A percentile compares a stretch with the other conserved stretches of the same genome.
These are phyloP conservation scores for Wickerhamomyces tratensis DNA, from an alignment of 805 yeast species.

Conservation along the genomic window DNA sequence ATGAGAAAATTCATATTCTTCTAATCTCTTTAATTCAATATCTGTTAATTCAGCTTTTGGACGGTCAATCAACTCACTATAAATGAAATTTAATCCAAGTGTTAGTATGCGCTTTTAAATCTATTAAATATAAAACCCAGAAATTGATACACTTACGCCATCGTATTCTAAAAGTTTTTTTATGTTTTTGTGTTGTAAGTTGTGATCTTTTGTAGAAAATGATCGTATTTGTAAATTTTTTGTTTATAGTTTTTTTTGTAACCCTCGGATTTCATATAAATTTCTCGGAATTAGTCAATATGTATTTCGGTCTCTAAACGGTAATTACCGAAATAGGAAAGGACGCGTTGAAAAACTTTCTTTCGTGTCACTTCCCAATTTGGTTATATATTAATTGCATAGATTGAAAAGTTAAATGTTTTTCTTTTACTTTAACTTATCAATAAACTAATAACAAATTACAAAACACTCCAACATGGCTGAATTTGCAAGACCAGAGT, in stretches of 20 bases:
- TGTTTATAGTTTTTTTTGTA: background rate
- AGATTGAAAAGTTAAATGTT: background rate
- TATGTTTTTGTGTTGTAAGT: background rate
- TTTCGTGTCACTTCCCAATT: no score
- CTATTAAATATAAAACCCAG: background rate
- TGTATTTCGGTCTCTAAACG: no score
- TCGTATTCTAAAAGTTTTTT: background rate
- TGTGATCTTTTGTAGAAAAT: background rate
- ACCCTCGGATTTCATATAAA: no score
- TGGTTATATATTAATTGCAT: no score
- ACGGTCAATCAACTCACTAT: slow-evolving; percentile 57
- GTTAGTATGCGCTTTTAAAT: background rate
- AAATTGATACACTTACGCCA: slow-evolving; percentile 11
- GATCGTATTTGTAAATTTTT: background rate
- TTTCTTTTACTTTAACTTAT: background rate
- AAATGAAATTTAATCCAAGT: background rate
- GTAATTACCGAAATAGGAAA: no score
- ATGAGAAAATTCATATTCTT: slow-evolving; percentile 79
- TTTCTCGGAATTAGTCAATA: no score
- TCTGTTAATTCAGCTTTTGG: slow-evolving; percentile 77
- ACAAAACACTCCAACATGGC: slow-evolving; percentile 31
- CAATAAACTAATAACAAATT: background rate
- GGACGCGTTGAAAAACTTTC: no score
- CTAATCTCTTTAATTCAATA: slow-evolving; percentile 68
- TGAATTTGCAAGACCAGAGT: slow-evolving; percentile 40